phyloP scores from a whole-genome alignment of 2,329 filamentous ascomycete genomes.

The Xylariales sp. region DNA sequence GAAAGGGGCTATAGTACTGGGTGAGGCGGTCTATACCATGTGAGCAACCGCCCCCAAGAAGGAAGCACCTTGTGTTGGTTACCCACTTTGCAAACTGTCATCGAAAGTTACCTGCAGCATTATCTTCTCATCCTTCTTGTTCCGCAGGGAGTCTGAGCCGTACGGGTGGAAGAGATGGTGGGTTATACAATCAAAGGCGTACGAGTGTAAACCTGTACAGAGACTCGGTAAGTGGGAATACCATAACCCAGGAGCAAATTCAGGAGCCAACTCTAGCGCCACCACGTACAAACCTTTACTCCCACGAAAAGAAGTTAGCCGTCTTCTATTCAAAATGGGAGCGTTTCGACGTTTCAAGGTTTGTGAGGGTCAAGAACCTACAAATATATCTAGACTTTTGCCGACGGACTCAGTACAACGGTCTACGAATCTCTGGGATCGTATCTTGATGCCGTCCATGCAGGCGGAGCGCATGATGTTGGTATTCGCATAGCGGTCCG shows the following conservation, averaged over 20 bases:
- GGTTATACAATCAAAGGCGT: constrained; percentile 65
- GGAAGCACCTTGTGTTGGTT: no score
- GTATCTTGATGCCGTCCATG: constrained; percentile 52
- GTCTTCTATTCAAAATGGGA: not conserved
- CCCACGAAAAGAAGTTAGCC: not conserved
- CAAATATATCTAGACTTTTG: constrained; percentile 56
- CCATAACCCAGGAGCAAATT: constrained; percentile 13
- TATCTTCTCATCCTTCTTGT: constrained; percentile 53
- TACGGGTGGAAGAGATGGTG: constrained; percentile 67
- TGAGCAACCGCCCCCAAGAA: constrained; percentile 4
- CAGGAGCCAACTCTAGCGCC: no score
- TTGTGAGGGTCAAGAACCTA: constrained; percentile 26
- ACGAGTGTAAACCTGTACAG: constrained; percentile 50
- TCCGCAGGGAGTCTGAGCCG: constrained; percentile 55
- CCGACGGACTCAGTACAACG: constrained; percentile 42
- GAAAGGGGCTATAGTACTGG: constrained; percentile 49
- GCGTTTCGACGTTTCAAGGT: no score
- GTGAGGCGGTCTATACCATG: constrained; percentile 52
- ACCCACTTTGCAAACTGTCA: constrained; percentile 60
- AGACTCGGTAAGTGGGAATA: constrained; percentile 8
- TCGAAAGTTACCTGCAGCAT: constrained; percentile 68
- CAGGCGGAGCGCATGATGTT: constrained; percentile 56
- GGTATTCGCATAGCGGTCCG: constrained; percentile 65
- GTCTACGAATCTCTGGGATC: constrained; percentile 50
- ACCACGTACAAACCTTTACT: constrained; percentile 9